phyloP scores from a whole-genome alignment of 495 filamentous ascomycete genomes.

The Tuber indicum region DNA sequence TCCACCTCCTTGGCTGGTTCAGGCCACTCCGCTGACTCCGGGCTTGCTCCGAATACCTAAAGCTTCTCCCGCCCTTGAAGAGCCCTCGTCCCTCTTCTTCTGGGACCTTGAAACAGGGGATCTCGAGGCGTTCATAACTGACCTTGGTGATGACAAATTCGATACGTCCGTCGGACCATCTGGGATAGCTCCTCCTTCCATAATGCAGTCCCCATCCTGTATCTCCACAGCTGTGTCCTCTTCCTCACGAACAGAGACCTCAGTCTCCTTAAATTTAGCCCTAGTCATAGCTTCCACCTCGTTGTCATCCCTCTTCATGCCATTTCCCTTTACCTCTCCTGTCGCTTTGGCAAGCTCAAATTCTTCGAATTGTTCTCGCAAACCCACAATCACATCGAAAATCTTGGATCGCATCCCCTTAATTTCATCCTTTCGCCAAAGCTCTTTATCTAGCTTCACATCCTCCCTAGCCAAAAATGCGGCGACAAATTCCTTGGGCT shows the following conservation, averaged over 20 bases:
- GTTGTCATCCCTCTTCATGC: constrained; percentile 1
- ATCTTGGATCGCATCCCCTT: constrained; percentile 32
- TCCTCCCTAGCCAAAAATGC: constrained; percentile 32
- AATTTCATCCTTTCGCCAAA: constrained; percentile 38
- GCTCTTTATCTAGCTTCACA: constrained; percentile 21
- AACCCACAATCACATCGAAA: constrained; percentile 33
- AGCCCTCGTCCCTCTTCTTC: neutral
- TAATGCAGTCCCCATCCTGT: neutral
- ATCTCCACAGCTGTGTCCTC: neutral
- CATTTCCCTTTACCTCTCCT: constrained; percentile 1
- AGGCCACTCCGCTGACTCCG: neutral
- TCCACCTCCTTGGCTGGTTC: neutral
- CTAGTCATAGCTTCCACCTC: neutral
- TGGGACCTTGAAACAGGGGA: neutral
- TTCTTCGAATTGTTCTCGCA: constrained; percentile 32
- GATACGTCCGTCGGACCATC: neutral
- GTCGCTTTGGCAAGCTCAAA: constrained; percentile 12
- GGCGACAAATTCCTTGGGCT: constrained; percentile 27
- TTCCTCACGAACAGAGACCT: neutral
- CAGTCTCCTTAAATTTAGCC: neutral
- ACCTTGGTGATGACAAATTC: neutral
- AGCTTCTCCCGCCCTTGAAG: neutral
- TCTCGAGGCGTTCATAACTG: neutral
- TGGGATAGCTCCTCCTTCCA: neutral
- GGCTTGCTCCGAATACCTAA: neutral